Conservation (phyloP, 352 stramenopile species). For the Blastocystis sp. region DNA sequence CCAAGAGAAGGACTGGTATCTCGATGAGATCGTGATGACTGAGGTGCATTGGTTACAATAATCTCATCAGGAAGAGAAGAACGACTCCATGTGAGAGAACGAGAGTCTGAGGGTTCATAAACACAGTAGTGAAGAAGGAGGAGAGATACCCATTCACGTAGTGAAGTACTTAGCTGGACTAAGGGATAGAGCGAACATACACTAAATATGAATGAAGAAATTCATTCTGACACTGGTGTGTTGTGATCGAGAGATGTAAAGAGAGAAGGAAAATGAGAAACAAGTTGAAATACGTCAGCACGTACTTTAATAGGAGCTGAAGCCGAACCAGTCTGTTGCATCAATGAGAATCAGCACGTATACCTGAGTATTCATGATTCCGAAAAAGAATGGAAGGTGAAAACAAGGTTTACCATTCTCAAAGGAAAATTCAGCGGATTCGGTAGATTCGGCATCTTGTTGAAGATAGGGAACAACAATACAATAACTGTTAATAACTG, state of each 20-base stretch:
- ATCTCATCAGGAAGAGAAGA: background rate
- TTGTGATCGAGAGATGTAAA: background rate
- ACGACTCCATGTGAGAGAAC: background rate
- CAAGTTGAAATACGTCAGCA: conserved; percentile 16
- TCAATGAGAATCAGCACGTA: background rate
- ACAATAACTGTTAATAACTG: conserved; percentile 29
- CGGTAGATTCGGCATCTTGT: background rate
- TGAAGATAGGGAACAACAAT: conserved; percentile 25
- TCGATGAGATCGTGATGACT: background rate
- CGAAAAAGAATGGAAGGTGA: conserved; percentile 45
- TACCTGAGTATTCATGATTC: conserved; percentile 38
- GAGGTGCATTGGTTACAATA: background rate
- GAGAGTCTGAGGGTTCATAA: background rate
- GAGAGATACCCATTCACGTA: conserved; percentile 10
- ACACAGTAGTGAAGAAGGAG: conserved; percentile 58
- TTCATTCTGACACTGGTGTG: background rate
- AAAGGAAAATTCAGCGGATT: background rate
- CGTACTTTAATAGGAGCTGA: background rate
- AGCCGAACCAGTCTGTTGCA: background rate
- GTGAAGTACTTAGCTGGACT: conserved; percentile 34
- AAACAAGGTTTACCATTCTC: conserved; percentile 21
- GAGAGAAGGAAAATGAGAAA: background rate
- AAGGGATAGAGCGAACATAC: conserved; percentile 25
- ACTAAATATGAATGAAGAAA: background rate
- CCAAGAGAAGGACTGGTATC: background rate